These are phyloP conservation scores for Cladosporium oxysporum DNA, from an alignment of 2,329 filamentous ascomycete genomes.

Conservation along the genomic window DNA sequence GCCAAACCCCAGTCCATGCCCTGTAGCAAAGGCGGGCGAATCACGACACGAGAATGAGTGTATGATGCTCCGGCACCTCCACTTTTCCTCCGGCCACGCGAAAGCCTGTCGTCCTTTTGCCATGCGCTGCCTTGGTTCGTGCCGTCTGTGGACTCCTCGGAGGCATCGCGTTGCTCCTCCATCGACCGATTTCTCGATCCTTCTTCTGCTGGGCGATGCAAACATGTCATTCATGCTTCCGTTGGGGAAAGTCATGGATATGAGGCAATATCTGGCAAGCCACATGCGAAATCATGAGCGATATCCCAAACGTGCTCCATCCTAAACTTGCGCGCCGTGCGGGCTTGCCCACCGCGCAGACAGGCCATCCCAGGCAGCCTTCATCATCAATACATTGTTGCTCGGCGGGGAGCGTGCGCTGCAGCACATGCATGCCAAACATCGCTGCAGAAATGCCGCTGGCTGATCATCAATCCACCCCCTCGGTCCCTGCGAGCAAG, in stretches of 20 bases:
- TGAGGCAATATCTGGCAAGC: constrained; percentile 9
- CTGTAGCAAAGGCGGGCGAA: background rate
- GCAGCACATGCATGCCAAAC: constrained; percentile 14
- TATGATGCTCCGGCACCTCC: background rate
- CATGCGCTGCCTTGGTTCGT: constrained; percentile 3
- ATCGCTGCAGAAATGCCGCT: constrained; percentile 15
- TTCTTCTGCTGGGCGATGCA: background rate
- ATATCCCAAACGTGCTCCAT: background rate
- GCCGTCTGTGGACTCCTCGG: background rate
- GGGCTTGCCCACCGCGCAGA: background rate
- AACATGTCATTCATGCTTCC: constrained; percentile 1
- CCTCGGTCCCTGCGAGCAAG: background rate
- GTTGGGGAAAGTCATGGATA: background rate
- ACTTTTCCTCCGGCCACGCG: constrained; percentile 1
- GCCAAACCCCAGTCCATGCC: background rate
- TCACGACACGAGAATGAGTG: background rate
- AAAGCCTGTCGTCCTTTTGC: constrained; percentile 1
- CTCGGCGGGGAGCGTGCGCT: constrained; percentile 4
- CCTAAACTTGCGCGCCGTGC: too few species aligned
- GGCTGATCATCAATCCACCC: constrained; percentile 14
- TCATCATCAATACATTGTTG: background rate
- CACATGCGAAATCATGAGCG: background rate
- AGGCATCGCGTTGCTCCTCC: background rate
- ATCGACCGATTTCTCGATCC: constrained; percentile 9
- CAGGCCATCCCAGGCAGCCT: background rate